Evolutionary conservation across 305 asterid genomes (phyloP), one percentile per base, ranked within the genome.

Genomic region (Petunia hybrid): DNA sequence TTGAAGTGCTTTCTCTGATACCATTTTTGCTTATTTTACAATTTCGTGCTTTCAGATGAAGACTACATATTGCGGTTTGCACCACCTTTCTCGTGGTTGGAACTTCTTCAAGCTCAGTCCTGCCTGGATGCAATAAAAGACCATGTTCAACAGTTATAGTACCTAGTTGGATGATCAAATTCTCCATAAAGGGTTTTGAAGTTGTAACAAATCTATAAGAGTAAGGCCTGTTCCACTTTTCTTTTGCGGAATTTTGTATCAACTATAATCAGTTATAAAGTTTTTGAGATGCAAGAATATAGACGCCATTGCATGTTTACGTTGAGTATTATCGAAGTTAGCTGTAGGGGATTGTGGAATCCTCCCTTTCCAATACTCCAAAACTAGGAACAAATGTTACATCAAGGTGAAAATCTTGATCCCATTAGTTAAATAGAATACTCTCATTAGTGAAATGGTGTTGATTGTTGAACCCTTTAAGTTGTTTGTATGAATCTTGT

Each of bases 101-200:
- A 95, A 90, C 98, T 95, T 76, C 93, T 95, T 80, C 95, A 88
- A 85, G 97, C 97, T 79, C 94, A 89, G 73, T 90, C 97, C 6
- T 95, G 99, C 81, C 98, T 97, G 0, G 95, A 90, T 66, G 91
- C 71, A 69, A 92, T 95, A 80, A 80, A 89, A 42, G 83, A 91
- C 59, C 97, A 95, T 63, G 92, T 92, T 81, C 84, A 88, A 78
- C 97, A 89, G 68, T 81, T 93, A 77, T 57, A 41, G 68, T 59
- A n/a, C n/a, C 38, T 60, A 45, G 14, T 76, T 41, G 57, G 41
- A 12, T 22, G 53, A 51, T 12, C 48, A 45, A 53, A 48, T 48
- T 12, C 71, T 45, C 14, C 43, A 3, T 10, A 51, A 75, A 38
- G 39, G 41, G 40, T 13, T 55, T 13, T 22, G 16, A 56, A 2